These are phyloP conservation scores for Gilbertella persicaria DNA, from an alignment of 371 early-diverging fungal genomes.

Conservation along the genomic window DNA sequence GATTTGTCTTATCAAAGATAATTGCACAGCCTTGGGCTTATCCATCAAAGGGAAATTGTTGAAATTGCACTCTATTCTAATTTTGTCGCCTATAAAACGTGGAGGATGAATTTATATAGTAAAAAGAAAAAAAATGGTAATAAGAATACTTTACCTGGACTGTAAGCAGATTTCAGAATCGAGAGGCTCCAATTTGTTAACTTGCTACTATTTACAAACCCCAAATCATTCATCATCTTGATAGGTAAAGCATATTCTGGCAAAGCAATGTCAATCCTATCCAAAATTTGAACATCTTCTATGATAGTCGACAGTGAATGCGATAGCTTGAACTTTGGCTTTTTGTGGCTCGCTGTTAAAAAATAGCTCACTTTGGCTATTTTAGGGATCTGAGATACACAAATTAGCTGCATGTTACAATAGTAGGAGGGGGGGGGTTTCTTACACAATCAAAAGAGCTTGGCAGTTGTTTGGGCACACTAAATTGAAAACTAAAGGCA, in stretches of 20 bases:
- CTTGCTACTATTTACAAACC: slow-evolving; percentile 12
- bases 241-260: background rate
- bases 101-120: background rate
- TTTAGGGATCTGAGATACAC: slow-evolving; percentile 27
- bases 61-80: slow-evolving; percentile 11
- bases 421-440: background rate
- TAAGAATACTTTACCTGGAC: slow-evolving; percentile 6
- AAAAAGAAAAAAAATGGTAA: background rate
- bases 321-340: slow-evolving; percentile 15
- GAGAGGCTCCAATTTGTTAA: slow-evolving; percentile 11
- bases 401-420: no score
- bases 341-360: slow-evolving; percentile 21
- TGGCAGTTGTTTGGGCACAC: slow-evolving; percentile 15
- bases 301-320: slow-evolving; percentile 3
- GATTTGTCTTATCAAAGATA: slow-evolving; percentile 11
- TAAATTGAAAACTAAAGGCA: slow-evolving; percentile 13
- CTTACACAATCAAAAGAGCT: slow-evolving; percentile 9
- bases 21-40: slow-evolving; percentile 7
- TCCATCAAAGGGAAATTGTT: slow-evolving; percentile 20
- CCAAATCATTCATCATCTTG: slow-evolving; percentile 6
- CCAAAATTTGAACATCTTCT: slow-evolving; percentile 5
- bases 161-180: slow-evolving; percentile 12
- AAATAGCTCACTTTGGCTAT: slow-evolving; percentile 8
- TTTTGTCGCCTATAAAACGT: slow-evolving; percentile 8
- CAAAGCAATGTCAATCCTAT: slow-evolving; percentile 11